Evolutionary conservation across 164 flowering plant genomes (phyloP).

Genomic region (Saururus chinensis): DNA sequence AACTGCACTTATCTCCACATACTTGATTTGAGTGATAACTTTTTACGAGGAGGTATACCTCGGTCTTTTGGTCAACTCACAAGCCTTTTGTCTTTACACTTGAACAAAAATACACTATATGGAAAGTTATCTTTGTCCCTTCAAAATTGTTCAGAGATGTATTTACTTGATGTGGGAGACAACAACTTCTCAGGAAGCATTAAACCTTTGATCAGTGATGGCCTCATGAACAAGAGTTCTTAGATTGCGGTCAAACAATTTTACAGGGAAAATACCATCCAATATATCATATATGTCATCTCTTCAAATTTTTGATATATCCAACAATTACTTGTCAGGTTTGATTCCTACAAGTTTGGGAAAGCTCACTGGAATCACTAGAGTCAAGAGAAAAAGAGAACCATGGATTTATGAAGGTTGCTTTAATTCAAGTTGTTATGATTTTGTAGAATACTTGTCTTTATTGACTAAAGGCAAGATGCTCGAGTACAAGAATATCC

Average conservation of each 20-base stretch:
- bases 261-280: too few species aligned
- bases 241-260: background rate
- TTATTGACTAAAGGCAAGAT: conserved; percentile 12
- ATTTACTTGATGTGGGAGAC: conserved; percentile 16
- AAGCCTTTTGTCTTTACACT: conserved; percentile 2
- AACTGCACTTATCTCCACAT: background rate
- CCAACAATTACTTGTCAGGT: conserved; percentile 19
- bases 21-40: conserved; percentile 8
- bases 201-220: conserved; percentile 19
- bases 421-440: too few species aligned
- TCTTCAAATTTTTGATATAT: conserved; percentile 6
- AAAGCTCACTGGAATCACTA: conserved; percentile 12
- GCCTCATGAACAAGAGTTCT: background rate
- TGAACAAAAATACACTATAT: conserved; percentile 11
- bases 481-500: conserved; percentile 2
- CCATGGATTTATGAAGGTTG: too few species aligned
- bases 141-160: conserved; percentile 10
- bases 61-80: conserved; percentile 2
- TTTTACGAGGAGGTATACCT: conserved; percentile 25
- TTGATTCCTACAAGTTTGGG: conserved; percentile 20
- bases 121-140: conserved; percentile 19
- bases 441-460: too few species aligned
- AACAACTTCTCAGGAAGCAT: conserved; percentile 25
- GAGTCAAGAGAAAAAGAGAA: too few species aligned
- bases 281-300: too few species aligned